Percentiles rank a stretch among this genome's conserved stretches.
phyloP scores from a whole-genome alignment of 768 basidiomycete species.

The Butyriboletus loyo region DNA sequence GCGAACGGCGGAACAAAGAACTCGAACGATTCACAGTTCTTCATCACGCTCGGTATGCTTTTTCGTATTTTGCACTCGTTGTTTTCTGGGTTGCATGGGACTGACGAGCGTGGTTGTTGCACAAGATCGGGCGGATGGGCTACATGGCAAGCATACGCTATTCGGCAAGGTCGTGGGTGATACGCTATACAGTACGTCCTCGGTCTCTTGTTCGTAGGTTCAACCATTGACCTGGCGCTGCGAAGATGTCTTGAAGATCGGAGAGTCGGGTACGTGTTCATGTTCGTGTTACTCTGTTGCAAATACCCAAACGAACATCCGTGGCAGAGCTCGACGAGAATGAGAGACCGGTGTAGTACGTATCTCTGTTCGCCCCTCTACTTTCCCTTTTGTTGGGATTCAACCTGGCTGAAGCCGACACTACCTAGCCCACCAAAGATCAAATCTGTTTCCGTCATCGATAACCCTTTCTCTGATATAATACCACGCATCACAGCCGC shows the following conservation, averaged over 20 bases:
- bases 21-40: slow-evolving; percentile 93
- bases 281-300: neutral
- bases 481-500: slow-evolving; percentile 94
- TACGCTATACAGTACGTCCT: slow-evolving; percentile 77
- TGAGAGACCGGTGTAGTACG: slow-evolving; percentile 80
- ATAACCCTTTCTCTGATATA: slow-evolving; percentile 95
- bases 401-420: neutral
- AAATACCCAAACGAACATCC: neutral
- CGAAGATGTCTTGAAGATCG: slow-evolving; percentile 87
- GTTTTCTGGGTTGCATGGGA: neutral
- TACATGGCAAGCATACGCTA: slow-evolving; percentile 92
- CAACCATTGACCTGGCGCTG: neutral
- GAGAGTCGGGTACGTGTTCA: slow-evolving; percentile 70
- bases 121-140: slow-evolving; percentile 83
- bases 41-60: slow-evolving; percentile 80
- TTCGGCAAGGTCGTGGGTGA: slow-evolving; percentile 91
- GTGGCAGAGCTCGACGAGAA: slow-evolving; percentile 64
- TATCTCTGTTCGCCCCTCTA: slow-evolving; percentile 6
- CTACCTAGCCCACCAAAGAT: slow-evolving; percentile 84
- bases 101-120: neutral
- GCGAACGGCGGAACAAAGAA: slow-evolving; percentile 86
- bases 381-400: neutral
- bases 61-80: neutral
- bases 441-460: slow-evolving; percentile 75
- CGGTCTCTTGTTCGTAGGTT: neutral